Percentiles rank a stretch among this genome's conserved stretches.
These are phyloP conservation scores for Gossypium australe DNA, from an alignment of 345 rosid genomes.

Conservation along the genomic window DNA sequence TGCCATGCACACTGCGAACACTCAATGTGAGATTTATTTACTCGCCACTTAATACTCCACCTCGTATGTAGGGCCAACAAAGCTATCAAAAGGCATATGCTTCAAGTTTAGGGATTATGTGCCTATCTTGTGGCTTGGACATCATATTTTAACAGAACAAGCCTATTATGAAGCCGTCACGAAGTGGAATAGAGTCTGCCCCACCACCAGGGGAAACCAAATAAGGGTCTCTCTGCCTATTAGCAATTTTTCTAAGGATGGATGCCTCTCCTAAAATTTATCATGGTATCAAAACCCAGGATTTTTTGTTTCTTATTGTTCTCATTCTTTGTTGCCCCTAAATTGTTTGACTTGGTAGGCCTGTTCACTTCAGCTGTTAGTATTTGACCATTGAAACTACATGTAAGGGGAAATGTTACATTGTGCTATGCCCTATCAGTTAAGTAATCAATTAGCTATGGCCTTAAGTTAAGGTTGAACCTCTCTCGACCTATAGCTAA, in stretches of 20 bases:
- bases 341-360: slow-evolving; percentile 1
- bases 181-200: neutral
- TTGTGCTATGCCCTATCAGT: neutral
- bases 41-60: neutral
- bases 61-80: neutral
- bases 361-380: neutral
- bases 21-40: neutral
- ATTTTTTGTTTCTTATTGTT: neutral
- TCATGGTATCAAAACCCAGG: neutral
- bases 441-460: neutral
- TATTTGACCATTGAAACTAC: neutral
- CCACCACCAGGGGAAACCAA: neutral
- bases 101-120: neutral
- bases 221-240: neutral
- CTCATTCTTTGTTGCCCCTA: neutral
- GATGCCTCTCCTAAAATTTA: neutral
- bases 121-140: neutral
- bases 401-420: neutral
- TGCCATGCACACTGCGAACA: neutral
- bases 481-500: neutral
- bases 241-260: neutral
- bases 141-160: neutral
- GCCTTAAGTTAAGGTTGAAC: neutral
- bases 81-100: neutral
- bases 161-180: neutral